Evolutionary conservation across 768 basidiomycete species (phyloP), one percentile per base, ranked within the genome.

Genomic region (Boletellus sp.): DNA sequence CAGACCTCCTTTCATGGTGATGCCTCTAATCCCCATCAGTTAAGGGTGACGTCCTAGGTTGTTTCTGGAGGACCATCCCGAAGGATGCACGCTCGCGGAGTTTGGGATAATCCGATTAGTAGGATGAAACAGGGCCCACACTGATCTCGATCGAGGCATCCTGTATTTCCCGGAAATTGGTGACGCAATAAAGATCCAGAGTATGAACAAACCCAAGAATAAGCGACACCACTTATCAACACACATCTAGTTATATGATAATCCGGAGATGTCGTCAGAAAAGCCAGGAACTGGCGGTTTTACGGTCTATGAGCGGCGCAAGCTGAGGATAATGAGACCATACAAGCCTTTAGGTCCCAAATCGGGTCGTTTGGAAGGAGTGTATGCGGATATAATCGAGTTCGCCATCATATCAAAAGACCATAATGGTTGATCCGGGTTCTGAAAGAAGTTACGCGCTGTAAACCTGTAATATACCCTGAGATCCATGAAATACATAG

Each of bases 71-170:
- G 31, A 19, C 20, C 3, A 35, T 28, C 35, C 6, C 20, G 32
- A 17, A n/a, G 2, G 11, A 26, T n/a, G 9, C 17, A 26, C 12
- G 17, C 33, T 52, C 42, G 49, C 48, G 48, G 51, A 51, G 48
- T 39, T 46, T 26, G 17, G 17, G n/a, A 19, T 12, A 31, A 31
- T 15, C 22, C 17, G 8, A 32, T 19, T n/a, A n/a, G 20, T 50
- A 28, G 34, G 50, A 35, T 20, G 40, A 50, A 32, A 24, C 40
- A 42, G 26, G 10, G n/a, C 39, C 15, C 15, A 26, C 8, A 28
- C 23, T 15, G 37, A 45, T 52, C 52, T 45, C 13, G 50, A 52
- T 52, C 26, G 17, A 52, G 4, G 12, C 4, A 19, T 34, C 19
- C 13, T 26, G 36, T 19, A 44, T 44, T 39, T 35, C 35, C 31